These are phyloP conservation scores for Zasmidium angulare DNA, from an alignment of 2,329 filamentous ascomycete species.

Conservation along the genomic window DNA sequence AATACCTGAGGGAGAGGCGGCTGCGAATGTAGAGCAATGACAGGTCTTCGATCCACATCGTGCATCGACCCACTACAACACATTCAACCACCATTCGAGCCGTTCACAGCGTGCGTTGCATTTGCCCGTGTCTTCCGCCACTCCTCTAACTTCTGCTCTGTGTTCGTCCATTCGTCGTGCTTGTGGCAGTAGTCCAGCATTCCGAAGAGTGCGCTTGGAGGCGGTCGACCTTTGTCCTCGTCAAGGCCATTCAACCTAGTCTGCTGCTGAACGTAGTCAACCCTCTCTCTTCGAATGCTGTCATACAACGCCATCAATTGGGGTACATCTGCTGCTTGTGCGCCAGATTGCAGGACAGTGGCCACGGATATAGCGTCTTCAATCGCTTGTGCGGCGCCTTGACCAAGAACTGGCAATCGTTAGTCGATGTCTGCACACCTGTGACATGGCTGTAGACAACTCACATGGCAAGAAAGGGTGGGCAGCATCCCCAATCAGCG, in stretches of 20 bases:
- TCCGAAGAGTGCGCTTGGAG: background rate
- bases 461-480: slow-evolving; percentile 60
- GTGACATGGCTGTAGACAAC: background rate
- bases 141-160: background rate
- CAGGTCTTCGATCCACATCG: no score
- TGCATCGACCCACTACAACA: no score
- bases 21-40: background rate
- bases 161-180: slow-evolving; percentile 11
- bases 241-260: slow-evolving; percentile 7
- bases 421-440: background rate
- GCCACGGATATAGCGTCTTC: slow-evolving; percentile 64
- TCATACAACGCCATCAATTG: slow-evolving; percentile 59
- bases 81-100: no score
- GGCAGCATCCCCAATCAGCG: slow-evolving; percentile 64
- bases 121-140: background rate
- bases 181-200: slow-evolving; percentile 6
- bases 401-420: slow-evolving; percentile 51
- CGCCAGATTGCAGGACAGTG: slow-evolving; percentile 53
- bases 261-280: slow-evolving; percentile 3
- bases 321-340: slow-evolving; percentile 46
- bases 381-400: slow-evolving; percentile 64
- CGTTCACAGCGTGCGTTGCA: no score
- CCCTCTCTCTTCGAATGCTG: slow-evolving; percentile 6
- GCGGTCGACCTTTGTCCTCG: slow-evolving; percentile 6
- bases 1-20: slow-evolving; percentile 34